A percentile compares a stretch with the other conserved stretches of the same genome.
Conservation (phyloP, 2,329 filamentous ascomycete genomes). For the Sarocladium strictum region DNA sequence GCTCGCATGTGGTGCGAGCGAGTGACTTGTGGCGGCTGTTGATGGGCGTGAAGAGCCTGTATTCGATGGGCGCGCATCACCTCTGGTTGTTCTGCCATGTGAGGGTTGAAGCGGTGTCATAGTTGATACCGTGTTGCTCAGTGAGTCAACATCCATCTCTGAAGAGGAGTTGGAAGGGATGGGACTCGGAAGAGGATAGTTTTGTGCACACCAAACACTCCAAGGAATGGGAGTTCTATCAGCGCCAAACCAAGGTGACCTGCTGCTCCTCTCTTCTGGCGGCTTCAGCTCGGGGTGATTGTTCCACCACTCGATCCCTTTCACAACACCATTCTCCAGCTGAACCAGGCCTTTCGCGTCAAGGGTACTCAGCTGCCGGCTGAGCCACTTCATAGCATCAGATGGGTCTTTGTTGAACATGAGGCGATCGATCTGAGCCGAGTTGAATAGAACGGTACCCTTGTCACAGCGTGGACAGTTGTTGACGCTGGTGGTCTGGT, state of each 20-base stretch:
- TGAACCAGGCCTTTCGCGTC: background rate
- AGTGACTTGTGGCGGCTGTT: background rate
- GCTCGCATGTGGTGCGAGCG: background rate
- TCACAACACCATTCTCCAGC: background rate
- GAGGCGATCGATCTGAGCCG: background rate
- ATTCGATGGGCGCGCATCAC: too few species aligned
- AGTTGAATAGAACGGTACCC: background rate
- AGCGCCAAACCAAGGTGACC: background rate
- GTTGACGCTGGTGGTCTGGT: background rate
- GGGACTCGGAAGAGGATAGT: too few species aligned
- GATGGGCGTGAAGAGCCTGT: too few species aligned
- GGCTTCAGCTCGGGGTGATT: background rate
- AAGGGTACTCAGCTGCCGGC: background rate
- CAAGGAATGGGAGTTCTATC: background rate
- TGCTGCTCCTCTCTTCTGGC: background rate
- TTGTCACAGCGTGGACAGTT: background rate
- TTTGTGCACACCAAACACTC: background rate
- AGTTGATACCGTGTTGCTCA: background rate
- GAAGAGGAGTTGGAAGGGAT: too few species aligned
- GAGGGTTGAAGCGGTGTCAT: too few species aligned
- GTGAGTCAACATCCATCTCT: too few species aligned
- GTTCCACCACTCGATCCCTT: background rate
- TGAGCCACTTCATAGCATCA: background rate
- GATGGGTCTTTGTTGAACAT: background rate
- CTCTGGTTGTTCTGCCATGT: too few species aligned